phyloP scores from a whole-genome alignment of 1,139 yeast genomes.

The Yamadazyma kanchanaburiensis region DNA sequence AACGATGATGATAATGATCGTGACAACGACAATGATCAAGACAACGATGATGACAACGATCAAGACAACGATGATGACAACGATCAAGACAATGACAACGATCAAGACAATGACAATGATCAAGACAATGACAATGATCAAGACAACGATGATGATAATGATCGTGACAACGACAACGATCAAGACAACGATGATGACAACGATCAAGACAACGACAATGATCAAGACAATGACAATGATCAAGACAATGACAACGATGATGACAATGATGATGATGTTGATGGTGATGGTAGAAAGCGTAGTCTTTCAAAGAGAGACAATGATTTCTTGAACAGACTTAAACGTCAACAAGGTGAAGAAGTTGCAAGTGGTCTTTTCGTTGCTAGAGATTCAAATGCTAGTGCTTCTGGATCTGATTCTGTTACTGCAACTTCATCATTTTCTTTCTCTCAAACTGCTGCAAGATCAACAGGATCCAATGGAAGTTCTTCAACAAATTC shows the following conservation, averaged over 20 bases:
- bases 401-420: background rate
- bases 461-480: background rate
- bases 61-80: conserved; percentile 3
- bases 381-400: background rate
- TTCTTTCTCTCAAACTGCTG: background rate
- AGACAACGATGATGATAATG: conserved; percentile 1
- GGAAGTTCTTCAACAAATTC: background rate
- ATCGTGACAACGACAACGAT: conserved; percentile 2
- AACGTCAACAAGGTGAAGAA: background rate
- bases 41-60: conserved; percentile 3
- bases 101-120: conserved; percentile 1
- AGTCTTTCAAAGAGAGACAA: background rate
- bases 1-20: conserved; percentile 2
- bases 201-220: background rate
- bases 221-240: conserved; percentile 1
- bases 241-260: background rate
- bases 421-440: conserved; percentile 1
- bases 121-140: conserved; percentile 1
- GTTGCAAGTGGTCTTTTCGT: background rate
- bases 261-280: background rate
- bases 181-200: conserved; percentile 1
- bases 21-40: conserved; percentile 1
- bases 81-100: conserved; percentile 3
- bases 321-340: background rate
- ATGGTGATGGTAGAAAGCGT: background rate